Base-by-base conservation (phyloP, 2,329 filamentous ascomycete genomes). In the Leptodontidium sp. region DNA sequence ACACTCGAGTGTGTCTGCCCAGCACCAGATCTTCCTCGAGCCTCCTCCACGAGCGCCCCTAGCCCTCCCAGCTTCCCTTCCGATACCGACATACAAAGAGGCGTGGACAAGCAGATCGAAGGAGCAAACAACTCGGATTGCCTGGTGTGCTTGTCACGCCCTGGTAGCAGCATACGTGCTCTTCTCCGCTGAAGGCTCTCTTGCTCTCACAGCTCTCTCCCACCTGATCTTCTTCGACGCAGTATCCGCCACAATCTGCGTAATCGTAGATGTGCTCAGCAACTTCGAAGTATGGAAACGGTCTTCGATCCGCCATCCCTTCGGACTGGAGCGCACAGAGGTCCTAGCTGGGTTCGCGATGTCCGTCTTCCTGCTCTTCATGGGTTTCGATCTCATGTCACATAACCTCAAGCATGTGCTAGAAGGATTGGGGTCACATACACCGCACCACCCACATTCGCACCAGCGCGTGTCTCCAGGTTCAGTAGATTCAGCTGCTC, bases 231-330 rank as follows among this genome's bases (percentile, higher is more conserved):
- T 98, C 80, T 99, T 98, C 79, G 96, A 99, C 79, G 95, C 96
- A 9, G 88, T 97, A 1, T 96, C 94, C 43, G 96, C 96, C 4
- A 90, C 94, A 59, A 88, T 98, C 5, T 98, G 95, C 79, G 94
- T 97, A 3, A 90, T 89, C 14, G 95, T 98, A 58, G 96, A 99
- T 77, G 93, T 98, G 1, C 88, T 98, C 59, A 90, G 93, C 63
- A 99, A 99, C 79, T 99, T 99, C 76, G 96, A 99, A 79, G 94
- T 98, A 50, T 99, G 96, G 96, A 93, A 93, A 72, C 88, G 95
- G 58, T 95, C 93, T 74, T 97, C 91, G 73, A 92, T 99, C 75
- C 90, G 94, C 29, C 94, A 99, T 80, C 96, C 96, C 0, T 99
- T 99, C 78, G 94, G 91, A 3, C 87, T 99, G 29, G 93, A 98